Evolutionary conservation across 768 basidiomycete species (phyloP).

Genomic region (Macrolepiota dolichaula): DNA sequence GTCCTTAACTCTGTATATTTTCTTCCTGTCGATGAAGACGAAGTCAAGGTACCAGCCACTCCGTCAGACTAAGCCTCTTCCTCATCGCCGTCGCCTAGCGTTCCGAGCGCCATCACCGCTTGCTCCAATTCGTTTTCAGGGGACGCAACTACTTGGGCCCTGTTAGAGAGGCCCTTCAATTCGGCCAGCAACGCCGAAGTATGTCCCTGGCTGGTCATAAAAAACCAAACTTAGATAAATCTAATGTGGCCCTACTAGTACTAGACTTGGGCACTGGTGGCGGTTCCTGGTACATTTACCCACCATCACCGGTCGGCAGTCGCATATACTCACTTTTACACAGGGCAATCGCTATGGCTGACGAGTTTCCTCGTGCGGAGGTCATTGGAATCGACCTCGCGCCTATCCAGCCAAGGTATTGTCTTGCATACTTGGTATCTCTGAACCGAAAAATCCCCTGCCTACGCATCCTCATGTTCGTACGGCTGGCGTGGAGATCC

Average conservation of each 20-base stretch:
- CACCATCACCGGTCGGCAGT: slow-evolving; percentile 3
- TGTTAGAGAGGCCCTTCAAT: slow-evolving; percentile 51
- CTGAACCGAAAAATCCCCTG: slow-evolving; percentile 21
- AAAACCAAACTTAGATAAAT: neutral
- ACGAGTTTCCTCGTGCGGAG: slow-evolving; percentile 65
- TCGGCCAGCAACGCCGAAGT: slow-evolving; percentile 44
- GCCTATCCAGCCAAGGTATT: slow-evolving; percentile 67
- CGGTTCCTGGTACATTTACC: slow-evolving; percentile 49
- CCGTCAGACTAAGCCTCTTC: slow-evolving; percentile 3
- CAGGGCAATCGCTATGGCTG: slow-evolving; percentile 73
- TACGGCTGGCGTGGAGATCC: slow-evolving; percentile 5
- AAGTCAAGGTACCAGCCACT: slow-evolving; percentile 45
- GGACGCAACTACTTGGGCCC: slow-evolving; percentile 69
- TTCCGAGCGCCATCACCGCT: slow-evolving; percentile 57
- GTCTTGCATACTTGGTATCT: slow-evolving; percentile 10
- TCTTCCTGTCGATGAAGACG: slow-evolving; percentile 66
- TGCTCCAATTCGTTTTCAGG: slow-evolving; percentile 63
- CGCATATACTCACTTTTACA: slow-evolving; percentile 8
- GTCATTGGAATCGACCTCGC: slow-evolving; percentile 71
- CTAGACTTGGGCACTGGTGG: slow-evolving; percentile 71
- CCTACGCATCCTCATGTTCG: slow-evolving; percentile 12
- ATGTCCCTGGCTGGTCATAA: slow-evolving; percentile 13
- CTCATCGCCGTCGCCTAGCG: slow-evolving; percentile 35
- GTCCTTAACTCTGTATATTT: slow-evolving; percentile 53
- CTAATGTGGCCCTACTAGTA: slow-evolving; percentile 26